Percentiles rank a stretch among this genome's conserved stretches.
phyloP scores from a whole-genome alignment of 1,284 basidiomycete species.

The Malassezia pachydermatis region DNA sequence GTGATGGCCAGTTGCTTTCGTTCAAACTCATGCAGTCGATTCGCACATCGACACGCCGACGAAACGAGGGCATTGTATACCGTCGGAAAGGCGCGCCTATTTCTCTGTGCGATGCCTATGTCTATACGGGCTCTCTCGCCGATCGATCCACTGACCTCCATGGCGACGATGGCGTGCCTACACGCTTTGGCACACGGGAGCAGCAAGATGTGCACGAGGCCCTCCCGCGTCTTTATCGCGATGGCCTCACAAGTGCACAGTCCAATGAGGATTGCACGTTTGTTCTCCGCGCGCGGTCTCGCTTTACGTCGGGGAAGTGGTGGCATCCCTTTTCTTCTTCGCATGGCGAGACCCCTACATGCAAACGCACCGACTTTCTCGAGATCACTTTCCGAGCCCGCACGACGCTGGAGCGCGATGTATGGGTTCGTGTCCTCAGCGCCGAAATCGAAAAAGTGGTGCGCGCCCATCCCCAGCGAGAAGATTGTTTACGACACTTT shows the following conservation, averaged over 20 bases:
- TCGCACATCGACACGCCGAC: constrained; percentile 34
- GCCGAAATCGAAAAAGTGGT: constrained; percentile 66
- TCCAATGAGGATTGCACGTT: constrained; percentile 47
- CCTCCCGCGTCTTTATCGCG: constrained; percentile 39
- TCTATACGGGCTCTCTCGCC: constrained; percentile 34
- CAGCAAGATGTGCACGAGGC: not conserved
- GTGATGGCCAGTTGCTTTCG: constrained; percentile 35
- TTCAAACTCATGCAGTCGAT: constrained; percentile 38
- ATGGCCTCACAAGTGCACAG: constrained; percentile 37
- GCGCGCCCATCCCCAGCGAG: constrained; percentile 39
- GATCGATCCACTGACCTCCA: constrained; percentile 3
- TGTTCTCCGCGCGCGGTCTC: constrained; percentile 36
- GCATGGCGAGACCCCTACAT: not conserved
- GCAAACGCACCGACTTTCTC: constrained; percentile 6
- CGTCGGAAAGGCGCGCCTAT: constrained; percentile 37
- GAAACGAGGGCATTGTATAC: constrained; percentile 45
- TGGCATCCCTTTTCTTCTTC: constrained; percentile 10
- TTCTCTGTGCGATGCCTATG: constrained; percentile 41
- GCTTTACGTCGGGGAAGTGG: not conserved
- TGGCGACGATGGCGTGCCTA: constrained; percentile 18
- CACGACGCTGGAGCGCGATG: constrained; percentile 68
- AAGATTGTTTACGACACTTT: constrained; percentile 34
- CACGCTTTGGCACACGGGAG: constrained; percentile 6
- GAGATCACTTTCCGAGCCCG: constrained; percentile 62
- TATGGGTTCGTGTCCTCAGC: constrained; percentile 76